Base-by-base conservation (phyloP, 2,329 filamentous ascomycete genomes). In the Neophaeococcomyces aloes region DNA sequence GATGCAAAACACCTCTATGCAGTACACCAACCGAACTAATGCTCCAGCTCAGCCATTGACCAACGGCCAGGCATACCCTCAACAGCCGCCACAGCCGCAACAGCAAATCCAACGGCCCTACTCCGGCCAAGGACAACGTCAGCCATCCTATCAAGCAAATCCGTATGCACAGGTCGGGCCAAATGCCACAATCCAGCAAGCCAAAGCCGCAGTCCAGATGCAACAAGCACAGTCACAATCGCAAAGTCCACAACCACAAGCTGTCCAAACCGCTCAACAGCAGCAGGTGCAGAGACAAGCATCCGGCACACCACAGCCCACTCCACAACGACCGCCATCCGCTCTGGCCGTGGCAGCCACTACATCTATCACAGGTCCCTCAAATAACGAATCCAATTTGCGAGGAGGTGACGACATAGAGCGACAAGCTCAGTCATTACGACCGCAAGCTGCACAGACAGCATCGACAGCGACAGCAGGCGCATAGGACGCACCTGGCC, bases 31-130 rank as follows among this genome's bases (percentile, higher is more conserved):
- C n/a, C 38, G 50, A 18, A 47, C 46, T 27, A 47, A 39, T 6
- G 51, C 50, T 5, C 52, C 52, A 11, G 48, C 52, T 27, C 53
- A 53, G 34, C 52, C 50, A 3, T 3, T 53, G 29, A 34, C 44
- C 23, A 54, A 54, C 35, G 50, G 50, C 11, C 52, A 54, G 32
- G 8, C 19, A 11, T 37, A 46, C n/a, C 10, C 13, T n/a, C 29
- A 35, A 17, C 38, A 21, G 18, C 25, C 44, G 10, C 18, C 30
- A 21, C 44, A 41, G 29, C 38, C 25, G 7, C 38, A 32, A 25
- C 13, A 29, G 10, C 39, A 42, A 19, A 7, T 31, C 15, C 39
- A 42, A 18, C 39, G 39, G 13, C 39, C 33, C 19, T 42, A 42
- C 17, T 34, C 39, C 10, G 23, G 23, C 23, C 23, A 27, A 27